These are phyloP conservation scores for Kwoniella dendrophila DNA, from an alignment of 768 basidiomycete genomes.

Conservation along the genomic window DNA sequence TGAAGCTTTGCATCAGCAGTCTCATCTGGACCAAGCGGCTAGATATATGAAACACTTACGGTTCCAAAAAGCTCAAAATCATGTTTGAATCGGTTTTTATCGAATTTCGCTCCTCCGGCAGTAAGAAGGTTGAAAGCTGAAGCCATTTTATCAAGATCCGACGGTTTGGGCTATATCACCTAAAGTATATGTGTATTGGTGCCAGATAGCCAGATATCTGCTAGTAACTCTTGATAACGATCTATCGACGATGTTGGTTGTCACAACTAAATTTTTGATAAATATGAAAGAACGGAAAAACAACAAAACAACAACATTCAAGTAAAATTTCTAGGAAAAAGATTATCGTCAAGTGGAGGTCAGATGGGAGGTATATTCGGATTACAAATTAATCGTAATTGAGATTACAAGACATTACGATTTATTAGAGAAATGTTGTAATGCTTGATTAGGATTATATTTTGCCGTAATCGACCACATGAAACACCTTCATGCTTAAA, in stretches of 20 bases:
- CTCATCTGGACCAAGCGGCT: not conserved
- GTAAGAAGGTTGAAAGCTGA: constrained; percentile 82
- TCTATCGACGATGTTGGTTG: too few species aligned
- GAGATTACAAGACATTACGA: not conserved
- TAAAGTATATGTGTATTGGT: too few species aligned
- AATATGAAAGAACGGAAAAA: not conserved
- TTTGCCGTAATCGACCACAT: not conserved
- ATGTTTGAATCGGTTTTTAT: constrained; percentile 64
- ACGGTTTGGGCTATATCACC: too few species aligned
- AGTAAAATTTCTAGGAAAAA: not conserved
- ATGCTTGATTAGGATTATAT: too few species aligned
- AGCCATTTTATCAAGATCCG: too few species aligned
- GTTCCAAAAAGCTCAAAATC: constrained; percentile 69
- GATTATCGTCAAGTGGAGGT: not conserved
- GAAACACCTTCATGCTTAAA: too few species aligned
- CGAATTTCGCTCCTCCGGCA: constrained; percentile 77
- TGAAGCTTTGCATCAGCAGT: not conserved
- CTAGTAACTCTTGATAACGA: too few species aligned
- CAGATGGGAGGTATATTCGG: too few species aligned
- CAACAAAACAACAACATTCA: too few species aligned
- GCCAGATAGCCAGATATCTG: too few species aligned
- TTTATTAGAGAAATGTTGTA: not conserved
- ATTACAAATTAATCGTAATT: not conserved
- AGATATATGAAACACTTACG: constrained; percentile 10
- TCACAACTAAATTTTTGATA: too few species aligned